phyloP scores from a whole-genome alignment of 768 basidiomycete species.

The Podaxis sp. region DNA sequence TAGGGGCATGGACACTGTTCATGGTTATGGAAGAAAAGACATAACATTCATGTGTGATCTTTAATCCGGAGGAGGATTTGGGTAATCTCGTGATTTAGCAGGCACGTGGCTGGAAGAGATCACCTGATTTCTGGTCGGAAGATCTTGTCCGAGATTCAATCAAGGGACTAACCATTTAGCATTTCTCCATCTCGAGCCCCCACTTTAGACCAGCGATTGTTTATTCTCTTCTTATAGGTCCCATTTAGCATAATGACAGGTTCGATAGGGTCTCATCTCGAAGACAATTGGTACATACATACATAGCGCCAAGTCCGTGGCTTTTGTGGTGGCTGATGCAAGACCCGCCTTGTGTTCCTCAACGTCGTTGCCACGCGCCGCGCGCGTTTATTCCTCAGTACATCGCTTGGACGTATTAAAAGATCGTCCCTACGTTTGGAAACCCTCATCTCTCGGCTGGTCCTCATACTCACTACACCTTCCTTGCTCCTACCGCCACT shows the following conservation, averaged over 20 bases:
- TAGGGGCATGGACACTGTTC: constrained; percentile 51
- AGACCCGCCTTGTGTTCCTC: neutral
- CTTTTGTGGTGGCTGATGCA: neutral
- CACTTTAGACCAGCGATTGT: neutral
- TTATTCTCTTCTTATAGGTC: neutral
- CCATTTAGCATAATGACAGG: neutral
- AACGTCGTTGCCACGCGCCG: constrained; percentile 1
- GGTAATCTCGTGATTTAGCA: neutral
- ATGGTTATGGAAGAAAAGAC: constrained; percentile 23
- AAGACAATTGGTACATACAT: neutral
- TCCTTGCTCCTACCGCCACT: neutral
- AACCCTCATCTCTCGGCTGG: neutral
- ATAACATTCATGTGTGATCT: neutral
- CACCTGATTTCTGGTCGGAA: neutral
- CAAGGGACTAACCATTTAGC: neutral
- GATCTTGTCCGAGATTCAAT: neutral
- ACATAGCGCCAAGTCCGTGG: neutral
- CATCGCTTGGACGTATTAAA: constrained; percentile 1
- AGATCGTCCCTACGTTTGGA: neutral
- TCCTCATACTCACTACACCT: neutral
- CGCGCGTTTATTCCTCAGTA: neutral
- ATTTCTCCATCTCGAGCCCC: neutral
- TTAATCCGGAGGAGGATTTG: neutral
- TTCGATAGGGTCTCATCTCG: neutral
- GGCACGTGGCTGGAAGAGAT: constrained; percentile 1